Conservation (phyloP, 495 filamentous ascomycete genomes). For the Penicillium paradoxum region DNA sequence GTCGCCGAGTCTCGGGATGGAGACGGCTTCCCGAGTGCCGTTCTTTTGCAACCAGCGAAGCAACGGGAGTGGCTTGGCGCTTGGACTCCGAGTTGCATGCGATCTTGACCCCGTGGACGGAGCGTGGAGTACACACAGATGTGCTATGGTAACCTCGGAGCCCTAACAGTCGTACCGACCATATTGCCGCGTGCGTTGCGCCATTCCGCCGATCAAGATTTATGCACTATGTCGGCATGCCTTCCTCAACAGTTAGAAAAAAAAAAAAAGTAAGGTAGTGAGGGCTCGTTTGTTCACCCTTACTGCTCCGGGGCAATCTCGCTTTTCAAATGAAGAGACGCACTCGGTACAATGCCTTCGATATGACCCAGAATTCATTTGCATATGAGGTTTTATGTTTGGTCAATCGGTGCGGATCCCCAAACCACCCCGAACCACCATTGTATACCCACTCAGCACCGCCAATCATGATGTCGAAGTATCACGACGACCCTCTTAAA, state of each 20-base stretch:
- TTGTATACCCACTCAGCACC: background rate
- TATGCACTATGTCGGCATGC: background rate
- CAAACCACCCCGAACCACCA: background rate
- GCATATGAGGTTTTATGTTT: background rate
- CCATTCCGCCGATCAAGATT: background rate
- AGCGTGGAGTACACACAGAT: background rate
- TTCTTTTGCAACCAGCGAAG: background rate
- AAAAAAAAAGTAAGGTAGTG: background rate
- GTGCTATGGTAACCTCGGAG: background rate
- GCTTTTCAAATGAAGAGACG: background rate
- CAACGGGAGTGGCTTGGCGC: conserved; percentile 1
- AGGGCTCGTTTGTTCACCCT: background rate
- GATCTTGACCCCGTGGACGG: background rate
- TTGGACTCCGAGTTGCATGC: background rate
- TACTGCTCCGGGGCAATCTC: background rate
- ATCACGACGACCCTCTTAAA: background rate
- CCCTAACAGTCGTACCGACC: background rate
- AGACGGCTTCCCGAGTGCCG: conserved; percentile 21
- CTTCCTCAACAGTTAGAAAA: background rate
- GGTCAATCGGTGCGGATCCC: background rate
- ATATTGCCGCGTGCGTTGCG: conserved; percentile 1
- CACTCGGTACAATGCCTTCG: background rate
- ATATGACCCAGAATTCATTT: background rate
- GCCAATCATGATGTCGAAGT: background rate
- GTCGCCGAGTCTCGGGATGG: conserved; percentile 10